Percentiles rank a stretch among this genome's conserved stretches.
Evolutionary conservation across 2,329 filamentous ascomycete species (phyloP).

Genomic region (Trichoderma pleuroti): DNA sequence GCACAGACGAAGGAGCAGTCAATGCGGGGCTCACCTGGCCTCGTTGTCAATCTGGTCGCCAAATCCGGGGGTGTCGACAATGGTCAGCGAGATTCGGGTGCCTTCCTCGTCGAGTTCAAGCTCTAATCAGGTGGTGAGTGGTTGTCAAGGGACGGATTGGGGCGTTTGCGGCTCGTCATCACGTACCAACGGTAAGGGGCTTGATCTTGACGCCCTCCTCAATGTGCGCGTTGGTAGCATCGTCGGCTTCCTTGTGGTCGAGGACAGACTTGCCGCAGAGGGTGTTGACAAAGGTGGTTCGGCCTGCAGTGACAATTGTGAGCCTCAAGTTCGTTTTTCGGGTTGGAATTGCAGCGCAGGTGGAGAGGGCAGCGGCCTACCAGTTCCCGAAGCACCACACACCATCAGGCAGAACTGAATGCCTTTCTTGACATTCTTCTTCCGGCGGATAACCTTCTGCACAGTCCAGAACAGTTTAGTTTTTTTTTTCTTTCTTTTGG

Average conservation of each 20-base stretch:
- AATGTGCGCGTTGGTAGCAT: constrained; percentile 80
- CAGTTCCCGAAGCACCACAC: constrained; percentile 96
- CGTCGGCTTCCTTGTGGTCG: constrained; percentile 86
- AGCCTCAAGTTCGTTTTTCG: constrained; percentile 20
- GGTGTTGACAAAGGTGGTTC: constrained; percentile 99
- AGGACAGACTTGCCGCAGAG: constrained; percentile 95
- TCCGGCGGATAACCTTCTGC: constrained; percentile 93
- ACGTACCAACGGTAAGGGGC: constrained; percentile 88
- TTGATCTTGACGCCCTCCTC: constrained; percentile 99
- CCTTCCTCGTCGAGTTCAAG: constrained; percentile 97
- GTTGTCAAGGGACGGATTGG: neutral
- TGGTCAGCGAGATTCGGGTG: constrained; percentile 95
- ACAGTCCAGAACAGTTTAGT: neutral
- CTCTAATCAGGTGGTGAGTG: constrained; percentile 49
- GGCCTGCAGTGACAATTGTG: constrained; percentile 53
- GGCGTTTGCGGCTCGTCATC: neutral
- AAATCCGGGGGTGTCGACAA: constrained; percentile 97
- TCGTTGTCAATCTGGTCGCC: constrained; percentile 99
- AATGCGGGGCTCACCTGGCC: constrained; percentile 64
- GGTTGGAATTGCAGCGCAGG: neutral
- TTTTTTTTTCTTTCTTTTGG: neutral
- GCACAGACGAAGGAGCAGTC: neutral
- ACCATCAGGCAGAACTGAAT: constrained; percentile 99
- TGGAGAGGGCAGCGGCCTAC: constrained; percentile 48
- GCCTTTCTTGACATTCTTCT: constrained; percentile 99